Evolutionary conservation across 2,329 filamentous ascomycete species (phyloP).

Genomic region (Penicillium sp.): DNA sequence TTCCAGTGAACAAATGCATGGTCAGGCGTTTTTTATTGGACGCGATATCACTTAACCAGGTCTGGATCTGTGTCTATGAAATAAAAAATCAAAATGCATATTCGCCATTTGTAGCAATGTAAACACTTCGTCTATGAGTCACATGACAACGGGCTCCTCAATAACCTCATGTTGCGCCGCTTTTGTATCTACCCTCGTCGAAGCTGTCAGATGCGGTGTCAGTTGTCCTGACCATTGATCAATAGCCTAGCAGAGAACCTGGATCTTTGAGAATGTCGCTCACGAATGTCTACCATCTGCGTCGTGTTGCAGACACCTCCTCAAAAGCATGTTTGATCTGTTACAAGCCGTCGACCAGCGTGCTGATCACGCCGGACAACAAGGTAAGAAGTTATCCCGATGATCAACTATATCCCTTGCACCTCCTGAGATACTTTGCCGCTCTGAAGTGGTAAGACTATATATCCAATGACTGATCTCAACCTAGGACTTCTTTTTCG

Average conservation of each 20-base stretch:
- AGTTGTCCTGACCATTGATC: background rate
- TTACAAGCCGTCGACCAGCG: slow-evolving; percentile 81
- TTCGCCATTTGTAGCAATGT: too few relatives aligned
- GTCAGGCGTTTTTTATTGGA: slow-evolving; percentile 19
- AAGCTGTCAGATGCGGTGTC: background rate
- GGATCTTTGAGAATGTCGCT: slow-evolving; percentile 46
- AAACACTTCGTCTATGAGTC: slow-evolving; percentile 6
- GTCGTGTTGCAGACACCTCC: slow-evolving; percentile 80
- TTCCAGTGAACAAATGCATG: slow-evolving; percentile 28
- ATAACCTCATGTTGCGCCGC: slow-evolving; percentile 9
- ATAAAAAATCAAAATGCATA: too few relatives aligned
- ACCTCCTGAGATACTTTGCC: background rate
- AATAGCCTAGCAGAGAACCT: background rate
- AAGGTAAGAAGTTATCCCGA: slow-evolving; percentile 57
- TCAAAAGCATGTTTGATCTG: slow-evolving; percentile 87
- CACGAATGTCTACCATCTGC: slow-evolving; percentile 78
- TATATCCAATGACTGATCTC: background rate
- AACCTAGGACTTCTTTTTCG: slow-evolving; percentile 80
- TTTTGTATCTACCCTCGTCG: background rate
- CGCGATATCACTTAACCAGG: background rate
- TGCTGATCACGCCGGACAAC: slow-evolving; percentile 84
- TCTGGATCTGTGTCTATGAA: too few relatives aligned
- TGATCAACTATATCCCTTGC: background rate
- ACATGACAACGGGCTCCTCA: slow-evolving; percentile 17
- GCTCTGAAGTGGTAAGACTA: background rate